phyloP scores from a whole-genome alignment of 805 yeast genomes.

The Ogataea nitratoaversa region DNA sequence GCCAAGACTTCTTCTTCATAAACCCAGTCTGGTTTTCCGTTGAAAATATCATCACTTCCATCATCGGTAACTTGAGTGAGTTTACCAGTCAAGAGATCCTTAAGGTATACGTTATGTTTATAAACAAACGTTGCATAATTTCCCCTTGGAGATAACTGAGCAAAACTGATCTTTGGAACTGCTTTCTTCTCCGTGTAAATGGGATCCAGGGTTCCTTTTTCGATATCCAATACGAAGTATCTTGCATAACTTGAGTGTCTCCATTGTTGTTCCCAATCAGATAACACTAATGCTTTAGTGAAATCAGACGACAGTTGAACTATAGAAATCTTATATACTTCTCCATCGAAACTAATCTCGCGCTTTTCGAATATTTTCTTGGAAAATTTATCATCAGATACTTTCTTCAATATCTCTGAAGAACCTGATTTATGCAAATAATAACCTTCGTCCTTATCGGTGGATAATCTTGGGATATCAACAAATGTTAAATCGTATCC shows the following conservation, averaged over 20 bases:
- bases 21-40: conserved; percentile 81
- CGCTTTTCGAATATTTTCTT: conserved; percentile 28
- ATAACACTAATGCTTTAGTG: conserved; percentile 48
- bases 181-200: conserved; percentile 19
- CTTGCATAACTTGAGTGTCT: conserved; percentile 64
- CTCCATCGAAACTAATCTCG: conserved; percentile 40
- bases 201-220: conserved; percentile 23
- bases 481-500: conserved; percentile 22
- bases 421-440: conserved; percentile 25
- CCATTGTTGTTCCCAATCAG: conserved; percentile 51
- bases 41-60: conserved; percentile 49
- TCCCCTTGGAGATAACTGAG: conserved; percentile 61
- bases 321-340: conserved; percentile 35
- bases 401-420: conserved; percentile 17
- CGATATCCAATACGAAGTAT: conserved; percentile 60
- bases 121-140: conserved; percentile 51
- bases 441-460: conserved; percentile 41
- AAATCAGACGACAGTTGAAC: conserved; percentile 42
- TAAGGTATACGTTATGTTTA: conserved; percentile 51
- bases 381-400: conserved; percentile 27
- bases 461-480: conserved; percentile 23
- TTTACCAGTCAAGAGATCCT: conserved; percentile 29
- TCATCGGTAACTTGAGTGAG: conserved; percentile 41
- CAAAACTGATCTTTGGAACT: conserved; percentile 42
- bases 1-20: conserved; percentile 76